Conservation (phyloP, 78 protist genomes). For the Dictyostelium intermedium region DNA sequence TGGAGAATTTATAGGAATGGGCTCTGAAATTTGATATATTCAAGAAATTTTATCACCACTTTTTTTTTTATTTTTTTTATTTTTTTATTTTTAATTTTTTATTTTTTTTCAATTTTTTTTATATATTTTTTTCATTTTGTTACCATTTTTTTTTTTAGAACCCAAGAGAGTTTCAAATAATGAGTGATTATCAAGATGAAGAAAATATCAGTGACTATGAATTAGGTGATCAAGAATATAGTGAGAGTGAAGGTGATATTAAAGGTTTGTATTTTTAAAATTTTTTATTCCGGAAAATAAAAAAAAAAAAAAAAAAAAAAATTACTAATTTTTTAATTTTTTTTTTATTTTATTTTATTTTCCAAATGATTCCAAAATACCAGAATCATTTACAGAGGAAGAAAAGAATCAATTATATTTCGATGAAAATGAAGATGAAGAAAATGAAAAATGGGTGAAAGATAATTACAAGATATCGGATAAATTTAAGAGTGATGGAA, state of each 20-base stretch:
- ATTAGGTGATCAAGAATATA: not conserved
- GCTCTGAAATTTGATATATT: not conserved
- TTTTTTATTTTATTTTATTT: too few relatives aligned
- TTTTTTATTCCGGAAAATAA: too few relatives aligned
- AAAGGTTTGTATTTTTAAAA: not conserved
- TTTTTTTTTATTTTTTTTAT: not conserved
- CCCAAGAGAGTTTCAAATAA: not conserved
- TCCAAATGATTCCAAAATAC: not conserved
- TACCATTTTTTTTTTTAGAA: too few relatives aligned
- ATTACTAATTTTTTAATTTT: not conserved
- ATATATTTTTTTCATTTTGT: not conserved
- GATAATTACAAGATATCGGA: not conserved
- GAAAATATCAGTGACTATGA: not conserved
- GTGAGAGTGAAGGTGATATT: not conserved
- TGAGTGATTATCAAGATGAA: not conserved
- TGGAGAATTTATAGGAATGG: not conserved
- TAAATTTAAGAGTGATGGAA: constrained; percentile 32
- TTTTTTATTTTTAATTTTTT: not conserved
- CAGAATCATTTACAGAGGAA: constrained; percentile 28
- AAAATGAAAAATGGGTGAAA: constrained; percentile 49
- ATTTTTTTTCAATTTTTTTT: not conserved
- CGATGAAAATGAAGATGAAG: constrained; percentile 58
- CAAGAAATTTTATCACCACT: too few relatives aligned
- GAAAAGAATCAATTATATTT: constrained; percentile 34
- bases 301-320: too few relatives aligned